Evolutionary conservation across 1,139 yeast species (phyloP).

Genomic region (Hansenula lynferdii): DNA sequence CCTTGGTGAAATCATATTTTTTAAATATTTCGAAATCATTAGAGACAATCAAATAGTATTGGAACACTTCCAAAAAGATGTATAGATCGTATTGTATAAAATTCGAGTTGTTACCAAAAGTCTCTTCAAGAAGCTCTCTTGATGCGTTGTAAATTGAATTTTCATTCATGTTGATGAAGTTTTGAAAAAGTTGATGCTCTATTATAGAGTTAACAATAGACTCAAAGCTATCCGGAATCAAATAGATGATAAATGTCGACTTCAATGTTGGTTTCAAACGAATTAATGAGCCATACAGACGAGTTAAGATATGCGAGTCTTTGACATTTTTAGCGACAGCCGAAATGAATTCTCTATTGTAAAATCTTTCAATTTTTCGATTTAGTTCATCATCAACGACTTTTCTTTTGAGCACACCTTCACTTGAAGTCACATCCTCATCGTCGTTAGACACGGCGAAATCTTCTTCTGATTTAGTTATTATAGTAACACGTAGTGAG

Average conservation of each 20-base stretch:
- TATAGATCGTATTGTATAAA: constrained; percentile 27
- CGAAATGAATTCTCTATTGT: constrained; percentile 19
- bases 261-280: constrained; percentile 18
- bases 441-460: constrained; percentile 1
- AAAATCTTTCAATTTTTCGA: constrained; percentile 13
- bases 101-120: constrained; percentile 14
- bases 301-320: constrained; percentile 9
- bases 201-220: constrained; percentile 17
- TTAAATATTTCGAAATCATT: constrained; percentile 61
- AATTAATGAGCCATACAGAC: constrained; percentile 19
- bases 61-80: constrained; percentile 45
- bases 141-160: constrained; percentile 12
- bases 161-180: constrained; percentile 22
- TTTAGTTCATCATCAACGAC: constrained; percentile 11
- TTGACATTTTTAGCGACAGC: constrained; percentile 10
- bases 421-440: constrained; percentile 1
- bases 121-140: constrained; percentile 9
- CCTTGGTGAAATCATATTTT: constrained; percentile 38
- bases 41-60: constrained; percentile 58
- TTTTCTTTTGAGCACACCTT: constrained; percentile 2
- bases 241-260: constrained; percentile 19
- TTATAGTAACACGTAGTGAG: not conserved
- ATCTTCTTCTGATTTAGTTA: not conserved
- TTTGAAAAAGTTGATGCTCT: constrained; percentile 19
- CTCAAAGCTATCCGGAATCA: constrained; percentile 21